These are phyloP conservation scores for Pulveroboletus sp. DNA, from an alignment of 768 basidiomycete genomes.

Conservation along the genomic window DNA sequence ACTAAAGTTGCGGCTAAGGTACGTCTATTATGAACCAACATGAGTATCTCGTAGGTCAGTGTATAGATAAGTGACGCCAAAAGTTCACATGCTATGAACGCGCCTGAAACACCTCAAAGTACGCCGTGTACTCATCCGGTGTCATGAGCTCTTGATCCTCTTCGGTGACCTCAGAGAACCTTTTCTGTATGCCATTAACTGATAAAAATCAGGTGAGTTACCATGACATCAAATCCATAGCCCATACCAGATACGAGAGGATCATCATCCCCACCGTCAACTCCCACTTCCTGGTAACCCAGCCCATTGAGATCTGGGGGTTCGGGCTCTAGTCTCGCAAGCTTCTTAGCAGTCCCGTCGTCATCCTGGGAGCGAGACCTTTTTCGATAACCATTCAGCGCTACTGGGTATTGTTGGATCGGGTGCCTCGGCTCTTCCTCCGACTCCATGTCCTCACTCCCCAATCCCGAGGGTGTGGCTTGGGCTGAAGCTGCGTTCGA, in stretches of 20 bases:
- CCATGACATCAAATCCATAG: slow-evolving; percentile 2
- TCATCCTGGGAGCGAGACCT: slow-evolving; percentile 68
- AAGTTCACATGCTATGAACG: slow-evolving; percentile 23
- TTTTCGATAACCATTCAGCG: slow-evolving; percentile 72
- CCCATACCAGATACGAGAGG: slow-evolving; percentile 65
- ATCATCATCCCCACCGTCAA: slow-evolving; percentile 40
- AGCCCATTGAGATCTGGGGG: slow-evolving; percentile 18
- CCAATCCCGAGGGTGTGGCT: slow-evolving; percentile 58
- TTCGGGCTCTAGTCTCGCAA: slow-evolving; percentile 40
- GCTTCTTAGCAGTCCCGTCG: slow-evolving; percentile 42
- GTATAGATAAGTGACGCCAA: slow-evolving; percentile 4
- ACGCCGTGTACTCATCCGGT: slow-evolving; percentile 86
- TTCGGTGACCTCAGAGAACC: slow-evolving; percentile 81
- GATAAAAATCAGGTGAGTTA: slow-evolving; percentile 1
- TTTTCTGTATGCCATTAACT: slow-evolving; percentile 77
- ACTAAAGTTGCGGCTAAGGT: slow-evolving; percentile 8
- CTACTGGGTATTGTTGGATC: slow-evolving; percentile 51
- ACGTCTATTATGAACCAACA: slow-evolving; percentile 12
- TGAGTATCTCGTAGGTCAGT: slow-evolving; percentile 9
- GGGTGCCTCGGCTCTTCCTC: slow-evolving; percentile 73
- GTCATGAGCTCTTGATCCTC: slow-evolving; percentile 93
- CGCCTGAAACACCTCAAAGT: slow-evolving; percentile 66
- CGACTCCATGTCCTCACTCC: slow-evolving; percentile 57
- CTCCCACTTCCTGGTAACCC: background rate
- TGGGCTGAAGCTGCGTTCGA: slow-evolving; percentile 56